These are phyloP conservation scores for Elaeagnus macrophylla DNA, from an alignment of 306 rosid genomes.

Conservation along the genomic window DNA sequence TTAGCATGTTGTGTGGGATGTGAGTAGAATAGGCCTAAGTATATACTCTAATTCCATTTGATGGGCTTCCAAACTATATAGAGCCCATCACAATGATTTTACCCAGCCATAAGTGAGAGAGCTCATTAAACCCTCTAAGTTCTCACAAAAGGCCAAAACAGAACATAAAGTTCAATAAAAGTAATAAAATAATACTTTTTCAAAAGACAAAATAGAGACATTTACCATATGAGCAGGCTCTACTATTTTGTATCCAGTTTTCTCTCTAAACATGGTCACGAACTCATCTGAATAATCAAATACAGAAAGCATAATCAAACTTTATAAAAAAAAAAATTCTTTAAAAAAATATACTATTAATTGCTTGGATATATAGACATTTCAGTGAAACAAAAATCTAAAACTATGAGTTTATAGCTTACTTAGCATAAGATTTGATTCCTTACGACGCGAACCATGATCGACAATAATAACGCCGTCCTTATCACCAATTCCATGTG, in stretches of 20 bases:
- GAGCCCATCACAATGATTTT: no score
- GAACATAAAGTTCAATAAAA: no score
- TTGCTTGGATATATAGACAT: neutral
- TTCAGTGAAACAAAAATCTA: constrained; percentile 2
- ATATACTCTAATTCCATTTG: no score
- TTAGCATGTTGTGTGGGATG: no score
- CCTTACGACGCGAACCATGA: constrained; percentile 89
- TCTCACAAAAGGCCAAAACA: no score
- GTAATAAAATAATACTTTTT: no score
- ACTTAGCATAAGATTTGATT: constrained; percentile 84
- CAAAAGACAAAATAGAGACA: neutral
- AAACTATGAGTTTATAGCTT: constrained; percentile 19
- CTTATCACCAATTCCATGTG: constrained; percentile 32
- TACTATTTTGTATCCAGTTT: constrained; percentile 71
- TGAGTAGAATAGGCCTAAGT: no score
- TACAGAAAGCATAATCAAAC: no score
- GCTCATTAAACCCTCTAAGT: no score
- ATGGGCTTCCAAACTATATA: no score
- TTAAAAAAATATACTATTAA: neutral
- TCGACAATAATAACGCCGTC: constrained; percentile 81
- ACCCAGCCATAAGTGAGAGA: no score
- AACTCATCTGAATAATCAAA: constrained; percentile 79
- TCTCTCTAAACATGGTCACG: constrained; percentile 64
- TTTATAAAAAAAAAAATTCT: neutral
- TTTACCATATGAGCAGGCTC: constrained; percentile 95